phyloP scores from a whole-genome alignment of 1,284 basidiomycete genomes.

The Somion occarium region DNA sequence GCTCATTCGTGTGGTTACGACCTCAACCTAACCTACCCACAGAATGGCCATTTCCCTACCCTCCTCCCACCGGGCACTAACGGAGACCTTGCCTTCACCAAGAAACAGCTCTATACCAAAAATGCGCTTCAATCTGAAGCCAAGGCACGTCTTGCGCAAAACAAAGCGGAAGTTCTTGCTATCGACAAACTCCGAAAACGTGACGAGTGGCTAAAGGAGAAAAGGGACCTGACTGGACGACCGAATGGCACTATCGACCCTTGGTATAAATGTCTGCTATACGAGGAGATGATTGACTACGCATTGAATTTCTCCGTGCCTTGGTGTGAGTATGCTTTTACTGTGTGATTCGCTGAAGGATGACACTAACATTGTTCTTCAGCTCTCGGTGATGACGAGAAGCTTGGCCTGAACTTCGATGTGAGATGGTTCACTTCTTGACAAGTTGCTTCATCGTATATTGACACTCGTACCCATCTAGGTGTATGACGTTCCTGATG shows the following conservation, averaged over 20 bases:
- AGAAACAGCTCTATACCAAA: neutral
- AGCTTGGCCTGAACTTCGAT: conserved; percentile 18
- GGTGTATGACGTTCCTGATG: conserved; percentile 13
- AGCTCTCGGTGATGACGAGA: neutral
- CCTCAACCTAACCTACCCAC: conserved; percentile 67
- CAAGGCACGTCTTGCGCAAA: neutral
- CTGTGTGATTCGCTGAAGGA: neutral
- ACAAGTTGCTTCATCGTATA: no score
- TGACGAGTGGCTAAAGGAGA: conserved; percentile 10
- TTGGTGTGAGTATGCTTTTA: conserved; percentile 22
- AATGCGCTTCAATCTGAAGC: neutral
- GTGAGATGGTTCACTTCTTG: conserved; percentile 5
- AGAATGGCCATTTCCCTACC: conserved; percentile 49
- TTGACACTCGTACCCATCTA: no score
- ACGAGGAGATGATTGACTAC: conserved; percentile 32
- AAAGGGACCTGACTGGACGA: conserved; percentile 23
- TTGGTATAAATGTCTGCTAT: conserved; percentile 31
- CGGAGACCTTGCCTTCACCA: neutral
- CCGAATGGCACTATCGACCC: conserved; percentile 29
- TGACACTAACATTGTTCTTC: neutral
- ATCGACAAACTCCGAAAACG: conserved; percentile 1
- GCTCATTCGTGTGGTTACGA: conserved; percentile 59
- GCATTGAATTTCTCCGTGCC: conserved; percentile 31
- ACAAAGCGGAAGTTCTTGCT: conserved; percentile 1
- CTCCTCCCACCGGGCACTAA: conserved; percentile 10